Evolutionary conservation across 495 filamentous ascomycete species (phyloP).

Genomic region (Penicillium steckii): DNA sequence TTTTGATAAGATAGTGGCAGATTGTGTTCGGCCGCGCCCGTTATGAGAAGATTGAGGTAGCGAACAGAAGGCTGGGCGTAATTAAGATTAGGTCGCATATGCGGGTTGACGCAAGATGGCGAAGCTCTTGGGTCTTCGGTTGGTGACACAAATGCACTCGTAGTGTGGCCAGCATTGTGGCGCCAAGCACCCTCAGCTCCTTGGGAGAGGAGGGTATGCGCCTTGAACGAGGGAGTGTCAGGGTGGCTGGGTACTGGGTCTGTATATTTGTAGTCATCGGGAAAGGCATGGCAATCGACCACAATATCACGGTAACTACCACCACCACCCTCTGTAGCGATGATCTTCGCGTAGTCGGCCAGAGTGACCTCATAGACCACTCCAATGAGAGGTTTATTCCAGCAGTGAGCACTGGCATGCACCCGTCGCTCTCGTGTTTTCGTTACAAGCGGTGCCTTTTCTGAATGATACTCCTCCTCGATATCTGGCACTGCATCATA

Average conservation of each 20-base stretch:
- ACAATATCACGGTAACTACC: conserved; percentile 77
- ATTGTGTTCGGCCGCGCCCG: conserved; percentile 73
- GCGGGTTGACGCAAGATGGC: conserved; percentile 9
- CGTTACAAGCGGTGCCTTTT: conserved; percentile 33
- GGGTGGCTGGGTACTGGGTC: conserved; percentile 42
- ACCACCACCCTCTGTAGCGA: conserved; percentile 88
- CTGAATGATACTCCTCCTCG: conserved; percentile 21
- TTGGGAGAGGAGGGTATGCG: conserved; percentile 62
- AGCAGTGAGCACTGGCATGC: conserved; percentile 39
- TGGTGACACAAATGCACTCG: not conserved
- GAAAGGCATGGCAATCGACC: conserved; percentile 70
- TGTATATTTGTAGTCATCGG: conserved; percentile 35
- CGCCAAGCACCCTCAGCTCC: conserved; percentile 15
- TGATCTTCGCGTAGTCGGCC: conserved; percentile 78
- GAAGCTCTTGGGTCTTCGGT: conserved; percentile 2
- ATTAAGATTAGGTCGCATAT: conserved; percentile 56
- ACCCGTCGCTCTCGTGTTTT: conserved; percentile 5
- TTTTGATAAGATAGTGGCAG: conserved; percentile 71
- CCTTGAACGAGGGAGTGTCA: conserved; percentile 43
- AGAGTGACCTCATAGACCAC: conserved; percentile 92
- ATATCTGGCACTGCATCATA: conserved; percentile 5
- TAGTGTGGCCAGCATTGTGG: not conserved
- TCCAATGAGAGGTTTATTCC: conserved; percentile 80
- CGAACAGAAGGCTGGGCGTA: conserved; percentile 81
- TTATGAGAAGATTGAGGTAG: conserved; percentile 74